Evolutionary conservation across 768 basidiomycete genomes (phyloP).

Genomic region (Hericium alpestre): DNA sequence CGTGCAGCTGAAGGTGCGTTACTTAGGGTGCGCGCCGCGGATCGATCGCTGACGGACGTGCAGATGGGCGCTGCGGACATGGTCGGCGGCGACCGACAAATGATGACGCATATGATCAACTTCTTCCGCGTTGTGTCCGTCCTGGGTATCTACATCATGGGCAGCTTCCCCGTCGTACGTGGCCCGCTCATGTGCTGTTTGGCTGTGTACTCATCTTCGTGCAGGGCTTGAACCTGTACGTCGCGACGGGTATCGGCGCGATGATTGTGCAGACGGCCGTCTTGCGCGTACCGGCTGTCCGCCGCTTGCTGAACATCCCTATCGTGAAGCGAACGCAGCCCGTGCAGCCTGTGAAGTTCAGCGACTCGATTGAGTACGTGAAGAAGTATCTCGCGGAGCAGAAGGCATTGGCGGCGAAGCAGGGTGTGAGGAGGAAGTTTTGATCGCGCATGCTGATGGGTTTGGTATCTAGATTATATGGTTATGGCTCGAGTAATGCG

Average conservation of each 20-base stretch:
- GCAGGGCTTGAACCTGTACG: conserved; percentile 50
- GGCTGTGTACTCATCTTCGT: background rate
- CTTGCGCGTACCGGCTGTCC: conserved; percentile 32
- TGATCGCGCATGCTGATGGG: background rate
- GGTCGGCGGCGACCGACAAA: conserved; percentile 7
- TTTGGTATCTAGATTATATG: background rate
- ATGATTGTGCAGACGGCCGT: conserved; percentile 37
- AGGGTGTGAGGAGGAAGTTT: conserved; percentile 4
- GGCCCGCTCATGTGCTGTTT: background rate
- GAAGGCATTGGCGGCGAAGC: conserved; percentile 3
- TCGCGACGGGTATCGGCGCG: conserved; percentile 38
- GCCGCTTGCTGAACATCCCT: conserved; percentile 28
- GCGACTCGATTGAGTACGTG: conserved; percentile 10
- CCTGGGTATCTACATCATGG: conserved; percentile 40
- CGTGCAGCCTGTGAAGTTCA: conserved; percentile 8
- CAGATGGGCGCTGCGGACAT: conserved; percentile 48
- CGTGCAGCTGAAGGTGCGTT: conserved; percentile 54
- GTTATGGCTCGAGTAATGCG: background rate
- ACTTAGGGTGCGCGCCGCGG: background rate
- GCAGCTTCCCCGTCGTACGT: conserved; percentile 57
- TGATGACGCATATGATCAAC: conserved; percentile 12
- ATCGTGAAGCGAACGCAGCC: conserved; percentile 7
- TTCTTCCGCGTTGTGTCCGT: conserved; percentile 28
- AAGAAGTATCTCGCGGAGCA: conserved; percentile 11
- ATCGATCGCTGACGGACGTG: conserved; percentile 19